Percentiles rank a stretch among this genome's conserved stretches.
Conservation (phyloP, 371 early-diverging fungal genomes). For the Mucor racemosus region DNA sequence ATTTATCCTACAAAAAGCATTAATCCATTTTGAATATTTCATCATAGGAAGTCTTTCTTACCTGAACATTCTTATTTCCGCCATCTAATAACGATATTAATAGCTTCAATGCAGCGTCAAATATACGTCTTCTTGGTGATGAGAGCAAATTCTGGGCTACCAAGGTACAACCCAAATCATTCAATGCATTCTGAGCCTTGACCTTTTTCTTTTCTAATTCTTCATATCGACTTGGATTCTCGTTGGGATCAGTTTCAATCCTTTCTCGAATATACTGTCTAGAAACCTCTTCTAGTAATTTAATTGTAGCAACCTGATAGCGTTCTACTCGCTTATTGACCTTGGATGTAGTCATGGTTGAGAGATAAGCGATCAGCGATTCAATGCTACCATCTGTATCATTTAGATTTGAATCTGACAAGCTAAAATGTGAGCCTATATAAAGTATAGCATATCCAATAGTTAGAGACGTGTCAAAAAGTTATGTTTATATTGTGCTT, state of each 20-base stretch:
- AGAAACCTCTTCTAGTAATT: constrained; percentile 36
- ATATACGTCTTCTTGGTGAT: constrained; percentile 40
- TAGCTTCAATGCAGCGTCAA: constrained; percentile 46
- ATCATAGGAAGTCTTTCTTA: too few species aligned
- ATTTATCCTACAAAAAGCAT: constrained; percentile 19
- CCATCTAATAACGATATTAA: constrained; percentile 60
- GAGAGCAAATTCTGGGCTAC: constrained; percentile 60
- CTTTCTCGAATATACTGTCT: constrained; percentile 31
- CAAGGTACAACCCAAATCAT: constrained; percentile 57
- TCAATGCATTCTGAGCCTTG: constrained; percentile 49
- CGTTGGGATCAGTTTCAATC: constrained; percentile 11
- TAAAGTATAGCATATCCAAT: background rate
- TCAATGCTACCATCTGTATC: constrained; percentile 19
- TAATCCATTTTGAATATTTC: too few species aligned
- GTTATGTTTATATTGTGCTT: background rate
- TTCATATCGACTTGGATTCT: constrained; percentile 31
- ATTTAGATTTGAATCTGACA: constrained; percentile 15
- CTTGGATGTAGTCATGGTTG: constrained; percentile 34
- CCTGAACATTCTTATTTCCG: constrained; percentile 60
- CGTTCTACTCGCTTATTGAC: constrained; percentile 21
- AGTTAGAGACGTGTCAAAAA: too few species aligned
- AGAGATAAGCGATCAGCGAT: constrained; percentile 42
- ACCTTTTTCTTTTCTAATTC: constrained; percentile 39
- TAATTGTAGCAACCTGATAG: constrained; percentile 42
- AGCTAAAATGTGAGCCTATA: constrained; percentile 38